Evolutionary conservation across 148 eudicot species (phyloP).

Genomic region (Mesembryanthemum crystallinum): DNA sequence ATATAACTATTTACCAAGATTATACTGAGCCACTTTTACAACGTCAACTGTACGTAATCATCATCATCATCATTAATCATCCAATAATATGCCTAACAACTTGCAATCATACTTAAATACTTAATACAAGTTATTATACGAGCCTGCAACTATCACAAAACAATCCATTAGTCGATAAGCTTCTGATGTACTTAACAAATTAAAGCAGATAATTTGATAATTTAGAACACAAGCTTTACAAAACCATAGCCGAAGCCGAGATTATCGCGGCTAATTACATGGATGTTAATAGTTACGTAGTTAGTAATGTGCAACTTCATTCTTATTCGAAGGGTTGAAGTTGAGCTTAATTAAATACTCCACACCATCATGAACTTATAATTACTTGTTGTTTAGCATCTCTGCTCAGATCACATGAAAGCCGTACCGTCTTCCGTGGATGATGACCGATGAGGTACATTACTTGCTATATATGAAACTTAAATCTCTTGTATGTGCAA

Average conservation of each 20-base stretch:
- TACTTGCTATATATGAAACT: too few species aligned
- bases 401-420: not conserved
- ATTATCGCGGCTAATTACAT: not conserved
- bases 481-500: too few species aligned
- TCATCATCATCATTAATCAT: too few species aligned
- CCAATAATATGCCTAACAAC: too few species aligned
- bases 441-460: not conserved
- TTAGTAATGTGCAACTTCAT: not conserved
- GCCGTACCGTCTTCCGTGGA: not conserved
- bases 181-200: not conserved
- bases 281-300: not conserved
- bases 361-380: too few species aligned
- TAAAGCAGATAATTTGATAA: slow-evolving; percentile 1
- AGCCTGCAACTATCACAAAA: not conserved
- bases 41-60: too few species aligned
- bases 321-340: not conserved
- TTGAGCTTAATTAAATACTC: too few species aligned
- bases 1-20: too few species aligned
- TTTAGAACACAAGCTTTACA: not conserved
- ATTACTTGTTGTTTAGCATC: not conserved
- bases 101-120: too few species aligned
- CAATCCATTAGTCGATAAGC: not conserved
- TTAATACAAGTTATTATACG: not conserved
- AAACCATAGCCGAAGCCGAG: not conserved
- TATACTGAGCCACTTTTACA: too few species aligned